Evolutionary conservation across 176 grass and related monocot genomes (phyloP).

Genomic region (Raddia distichophylla): DNA sequence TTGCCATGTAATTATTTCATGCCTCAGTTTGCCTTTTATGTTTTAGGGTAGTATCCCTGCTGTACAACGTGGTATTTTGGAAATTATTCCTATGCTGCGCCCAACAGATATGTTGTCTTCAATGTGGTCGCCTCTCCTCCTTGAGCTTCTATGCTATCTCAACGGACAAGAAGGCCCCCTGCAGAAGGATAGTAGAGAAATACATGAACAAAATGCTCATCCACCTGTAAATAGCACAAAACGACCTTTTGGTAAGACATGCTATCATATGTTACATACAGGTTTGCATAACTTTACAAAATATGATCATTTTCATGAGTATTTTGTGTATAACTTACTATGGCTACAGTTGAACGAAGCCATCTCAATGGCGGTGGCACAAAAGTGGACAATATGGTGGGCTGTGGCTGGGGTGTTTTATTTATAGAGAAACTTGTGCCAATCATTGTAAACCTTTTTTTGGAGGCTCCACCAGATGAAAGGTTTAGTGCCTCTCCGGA

Average conservation of each 20-base stretch:
- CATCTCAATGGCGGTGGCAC: constrained; percentile 44
- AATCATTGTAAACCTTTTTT: constrained; percentile 77
- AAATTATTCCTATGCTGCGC: constrained; percentile 86
- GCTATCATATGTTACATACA: constrained; percentile 19
- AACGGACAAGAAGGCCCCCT: constrained; percentile 58
- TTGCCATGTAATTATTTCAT: constrained; percentile 5
- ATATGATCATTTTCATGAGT: constrained; percentile 26
- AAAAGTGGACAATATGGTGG: constrained; percentile 45
- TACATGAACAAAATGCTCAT: constrained; percentile 44
- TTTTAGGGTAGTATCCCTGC: constrained; percentile 76
- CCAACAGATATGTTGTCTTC: constrained; percentile 66
- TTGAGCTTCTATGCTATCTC: constrained; percentile 86
- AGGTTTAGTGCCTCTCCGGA: constrained; percentile 75
- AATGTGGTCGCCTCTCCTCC: constrained; percentile 78
- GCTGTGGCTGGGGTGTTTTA: constrained; percentile 68
- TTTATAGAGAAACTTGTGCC: constrained; percentile 95
- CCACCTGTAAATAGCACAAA: constrained; percentile 38
- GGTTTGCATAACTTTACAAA: constrained; percentile 31
- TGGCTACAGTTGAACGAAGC: constrained; percentile 49
- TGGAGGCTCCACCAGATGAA: constrained; percentile 85
- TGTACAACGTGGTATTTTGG: constrained; percentile 77
- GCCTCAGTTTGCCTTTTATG: constrained; percentile 41
- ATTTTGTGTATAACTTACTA: constrained; percentile 35
- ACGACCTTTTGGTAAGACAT: constrained; percentile 45
- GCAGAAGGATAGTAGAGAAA: constrained; percentile 56